Evolutionary conservation across 2,329 filamentous ascomycete genomes (phyloP).

Genomic region (Claviceps maximensis): DNA sequence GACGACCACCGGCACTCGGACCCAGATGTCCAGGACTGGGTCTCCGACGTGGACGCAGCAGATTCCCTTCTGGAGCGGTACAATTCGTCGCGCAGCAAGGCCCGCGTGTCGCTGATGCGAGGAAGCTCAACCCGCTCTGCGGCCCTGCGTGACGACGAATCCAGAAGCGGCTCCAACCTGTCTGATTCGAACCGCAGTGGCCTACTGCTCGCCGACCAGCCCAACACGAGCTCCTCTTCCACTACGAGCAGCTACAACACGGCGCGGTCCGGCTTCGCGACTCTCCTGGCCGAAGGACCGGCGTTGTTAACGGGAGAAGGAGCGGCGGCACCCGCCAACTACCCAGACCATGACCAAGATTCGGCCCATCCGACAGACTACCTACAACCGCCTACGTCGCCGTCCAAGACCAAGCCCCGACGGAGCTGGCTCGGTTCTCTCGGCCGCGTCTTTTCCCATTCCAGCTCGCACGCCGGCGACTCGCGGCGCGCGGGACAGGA

Average conservation of each 20-base stretch:
- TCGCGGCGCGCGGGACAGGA: slow-evolving; percentile 11
- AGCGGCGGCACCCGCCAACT: no score
- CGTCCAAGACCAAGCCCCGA: slow-evolving; percentile 42
- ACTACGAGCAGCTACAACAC: slow-evolving; percentile 36
- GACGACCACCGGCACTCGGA: slow-evolving; percentile 26
- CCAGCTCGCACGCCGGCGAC: slow-evolving; percentile 12
- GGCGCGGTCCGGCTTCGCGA: slow-evolving; percentile 37
- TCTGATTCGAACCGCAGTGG: slow-evolving; percentile 39
- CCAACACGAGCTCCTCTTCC: slow-evolving; percentile 27
- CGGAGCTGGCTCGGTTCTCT: slow-evolving; percentile 58
- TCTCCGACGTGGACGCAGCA: slow-evolving; percentile 40
- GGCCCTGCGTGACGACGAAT: slow-evolving; percentile 30
- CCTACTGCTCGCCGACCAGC: slow-evolving; percentile 13
- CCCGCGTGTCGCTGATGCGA: slow-evolving; percentile 25
- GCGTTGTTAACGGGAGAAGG: no score
- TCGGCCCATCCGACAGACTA: slow-evolving; percentile 9
- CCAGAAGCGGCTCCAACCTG: slow-evolving; percentile 41
- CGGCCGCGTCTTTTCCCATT: slow-evolving; percentile 44
- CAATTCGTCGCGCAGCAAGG: slow-evolving; percentile 18
- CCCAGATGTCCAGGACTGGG: slow-evolving; percentile 45
- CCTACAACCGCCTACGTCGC: slow-evolving; percentile 31
- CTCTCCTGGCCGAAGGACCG: slow-evolving; percentile 40
- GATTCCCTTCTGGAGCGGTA: slow-evolving; percentile 37
- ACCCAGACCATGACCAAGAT: slow-evolving; percentile 26
- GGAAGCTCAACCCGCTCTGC: slow-evolving; percentile 24